phyloP scores from a whole-genome alignment of 2,329 filamentous ascomycete species.

The Nannizziopsis arthrosporioides region DNA sequence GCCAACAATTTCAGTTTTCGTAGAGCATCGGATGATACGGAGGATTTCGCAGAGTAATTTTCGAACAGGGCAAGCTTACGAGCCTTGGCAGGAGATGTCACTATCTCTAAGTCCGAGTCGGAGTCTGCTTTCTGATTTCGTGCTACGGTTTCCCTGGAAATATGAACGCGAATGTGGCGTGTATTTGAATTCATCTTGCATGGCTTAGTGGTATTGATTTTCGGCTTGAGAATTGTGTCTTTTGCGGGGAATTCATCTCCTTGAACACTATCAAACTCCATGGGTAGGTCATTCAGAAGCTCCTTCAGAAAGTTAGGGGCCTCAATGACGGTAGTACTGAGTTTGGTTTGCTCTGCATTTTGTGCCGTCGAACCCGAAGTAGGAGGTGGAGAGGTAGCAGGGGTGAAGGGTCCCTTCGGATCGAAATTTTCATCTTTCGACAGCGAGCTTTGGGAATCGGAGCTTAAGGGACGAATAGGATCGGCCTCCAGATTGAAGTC shows the following conservation, averaged over 20 bases:
- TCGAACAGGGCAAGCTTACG: slow-evolving; percentile 54
- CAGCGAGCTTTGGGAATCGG: slow-evolving; percentile 33
- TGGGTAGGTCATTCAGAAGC: too few relatives aligned
- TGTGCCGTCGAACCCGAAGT: not conserved
- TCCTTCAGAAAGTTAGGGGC: too few relatives aligned
- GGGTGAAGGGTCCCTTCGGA: slow-evolving; percentile 44
- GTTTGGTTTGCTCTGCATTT: too few relatives aligned
- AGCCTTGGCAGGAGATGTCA: slow-evolving; percentile 34
- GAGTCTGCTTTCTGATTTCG: slow-evolving; percentile 32
- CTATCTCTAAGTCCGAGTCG: slow-evolving; percentile 51
- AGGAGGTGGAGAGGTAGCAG: slow-evolving; percentile 55
- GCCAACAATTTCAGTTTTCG: slow-evolving; percentile 62
- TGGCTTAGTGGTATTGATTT: not conserved
- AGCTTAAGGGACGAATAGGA: slow-evolving; percentile 17
- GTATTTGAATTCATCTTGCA: not conserved
- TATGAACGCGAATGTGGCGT: slow-evolving; percentile 29
- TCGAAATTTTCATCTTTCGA: slow-evolving; percentile 40
- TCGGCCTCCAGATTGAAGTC: slow-evolving; percentile 60
- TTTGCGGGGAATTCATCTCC: not conserved
- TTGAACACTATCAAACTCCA: too few relatives aligned
- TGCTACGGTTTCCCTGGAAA: slow-evolving; percentile 30
- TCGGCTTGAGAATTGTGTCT: not conserved
- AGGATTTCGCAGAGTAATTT: slow-evolving; percentile 51
- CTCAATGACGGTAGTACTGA: too few relatives aligned
- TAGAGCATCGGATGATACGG: slow-evolving; percentile 42